These are phyloP conservation scores for Fusarium newnesense DNA, from an alignment of 2,329 filamentous ascomycete genomes.

Conservation along the genomic window DNA sequence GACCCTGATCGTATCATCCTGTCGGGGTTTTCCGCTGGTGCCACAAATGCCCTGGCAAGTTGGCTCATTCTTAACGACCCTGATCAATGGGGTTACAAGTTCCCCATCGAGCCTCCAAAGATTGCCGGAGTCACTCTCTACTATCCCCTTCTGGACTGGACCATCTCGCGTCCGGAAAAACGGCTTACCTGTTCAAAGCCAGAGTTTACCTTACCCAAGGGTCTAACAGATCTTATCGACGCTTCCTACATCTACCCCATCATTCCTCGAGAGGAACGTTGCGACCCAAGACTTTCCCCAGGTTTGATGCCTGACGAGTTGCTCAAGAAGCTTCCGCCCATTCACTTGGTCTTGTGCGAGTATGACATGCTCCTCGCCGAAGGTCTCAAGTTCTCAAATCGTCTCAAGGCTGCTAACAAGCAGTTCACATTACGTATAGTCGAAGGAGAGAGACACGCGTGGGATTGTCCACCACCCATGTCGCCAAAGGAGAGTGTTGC, in stretches of 20 bases:
- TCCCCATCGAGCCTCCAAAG: slow-evolving; percentile 53
- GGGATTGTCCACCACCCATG: slow-evolving; percentile 60
- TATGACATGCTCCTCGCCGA: slow-evolving; percentile 72
- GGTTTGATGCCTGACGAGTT: slow-evolving; percentile 64
- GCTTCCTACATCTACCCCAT: slow-evolving; percentile 68
- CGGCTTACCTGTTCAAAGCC: slow-evolving; percentile 63
- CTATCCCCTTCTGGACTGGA: slow-evolving; percentile 73
- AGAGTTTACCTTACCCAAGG: slow-evolving; percentile 66
- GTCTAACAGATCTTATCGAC: slow-evolving; percentile 71
- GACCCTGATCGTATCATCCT: slow-evolving; percentile 66
- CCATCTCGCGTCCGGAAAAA: slow-evolving; percentile 64
- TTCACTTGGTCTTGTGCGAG: slow-evolving; percentile 71
- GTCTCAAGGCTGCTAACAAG: slow-evolving; percentile 56
- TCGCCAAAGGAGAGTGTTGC: slow-evolving; percentile 55
- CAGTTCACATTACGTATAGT: slow-evolving; percentile 55
- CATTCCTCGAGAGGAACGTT: slow-evolving; percentile 56
- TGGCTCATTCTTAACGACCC: slow-evolving; percentile 59
- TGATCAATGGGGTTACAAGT: slow-evolving; percentile 51
- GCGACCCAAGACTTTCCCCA: slow-evolving; percentile 67
- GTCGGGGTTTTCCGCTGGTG: slow-evolving; percentile 73
- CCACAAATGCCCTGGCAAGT: slow-evolving; percentile 62
- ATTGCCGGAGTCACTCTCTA: slow-evolving; percentile 67
- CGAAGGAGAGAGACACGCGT: slow-evolving; percentile 58
- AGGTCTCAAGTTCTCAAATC: slow-evolving; percentile 68
- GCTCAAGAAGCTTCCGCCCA: slow-evolving; percentile 62